Conservation (phyloP, 495 filamentous ascomycete genomes). For the Aspergillus cavernicola region DNA sequence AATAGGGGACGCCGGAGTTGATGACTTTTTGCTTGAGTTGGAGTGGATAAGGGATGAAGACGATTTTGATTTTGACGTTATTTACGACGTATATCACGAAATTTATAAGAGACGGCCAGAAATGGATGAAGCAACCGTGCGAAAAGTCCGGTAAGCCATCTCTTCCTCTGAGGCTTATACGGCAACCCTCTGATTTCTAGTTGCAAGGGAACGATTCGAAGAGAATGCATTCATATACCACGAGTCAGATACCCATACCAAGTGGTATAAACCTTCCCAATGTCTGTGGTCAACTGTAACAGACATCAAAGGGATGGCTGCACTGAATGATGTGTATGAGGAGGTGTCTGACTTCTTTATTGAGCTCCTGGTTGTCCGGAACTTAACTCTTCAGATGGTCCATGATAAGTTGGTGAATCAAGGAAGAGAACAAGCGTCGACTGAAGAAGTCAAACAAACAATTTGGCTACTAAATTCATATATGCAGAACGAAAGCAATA, state of each 20-base stretch:
- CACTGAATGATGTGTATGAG: conserved; percentile 31
- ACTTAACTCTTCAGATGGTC: conserved; percentile 29
- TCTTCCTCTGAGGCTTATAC: too few relatives aligned
- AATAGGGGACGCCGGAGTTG: conserved; percentile 15
- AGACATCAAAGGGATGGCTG: conserved; percentile 30
- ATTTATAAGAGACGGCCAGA: conserved; percentile 5
- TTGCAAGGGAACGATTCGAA: too few relatives aligned
- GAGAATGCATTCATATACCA: conserved; percentile 25
- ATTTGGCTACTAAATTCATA: conserved; percentile 34
- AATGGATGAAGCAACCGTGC: neutral
- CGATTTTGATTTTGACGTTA: conserved; percentile 4
- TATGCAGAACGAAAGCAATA: conserved; percentile 5
- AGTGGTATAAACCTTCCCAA: conserved; percentile 29
- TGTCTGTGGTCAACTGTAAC: conserved; percentile 41
- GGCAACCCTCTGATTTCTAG: too few relatives aligned
- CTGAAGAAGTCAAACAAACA: conserved; percentile 29
- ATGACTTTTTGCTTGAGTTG: conserved; percentile 21
- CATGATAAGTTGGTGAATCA: conserved; percentile 28
- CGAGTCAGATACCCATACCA: neutral
- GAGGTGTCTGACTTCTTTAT: conserved; percentile 35
- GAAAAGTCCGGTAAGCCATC: neutral
- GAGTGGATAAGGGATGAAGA: neutral
- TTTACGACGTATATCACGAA: conserved; percentile 11
- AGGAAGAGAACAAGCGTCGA: conserved; percentile 7
- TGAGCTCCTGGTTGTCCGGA: conserved; percentile 26